Conservation (phyloP, 2,329 filamentous ascomycete species). For the Alternaria triticina region DNA sequence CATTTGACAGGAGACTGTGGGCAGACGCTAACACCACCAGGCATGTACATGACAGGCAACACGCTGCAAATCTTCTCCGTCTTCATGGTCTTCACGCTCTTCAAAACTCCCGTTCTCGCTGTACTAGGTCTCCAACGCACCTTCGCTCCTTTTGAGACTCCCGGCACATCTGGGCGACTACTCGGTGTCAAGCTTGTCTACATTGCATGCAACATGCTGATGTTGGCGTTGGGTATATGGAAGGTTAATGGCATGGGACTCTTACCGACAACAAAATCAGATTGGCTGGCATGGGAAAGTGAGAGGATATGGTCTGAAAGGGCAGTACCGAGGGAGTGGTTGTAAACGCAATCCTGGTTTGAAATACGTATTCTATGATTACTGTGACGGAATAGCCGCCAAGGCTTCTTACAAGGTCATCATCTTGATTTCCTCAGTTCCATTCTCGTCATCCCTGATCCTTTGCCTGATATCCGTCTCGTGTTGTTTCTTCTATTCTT, state of each 20-base stretch:
- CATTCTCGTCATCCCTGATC: background rate
- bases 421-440: background rate
- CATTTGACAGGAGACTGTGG: background rate
- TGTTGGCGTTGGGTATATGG: constrained; percentile 87
- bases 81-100: constrained; percentile 99
- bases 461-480: background rate
- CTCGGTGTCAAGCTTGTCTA: constrained; percentile 87
- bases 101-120: constrained; percentile 92
- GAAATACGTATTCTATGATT: background rate
- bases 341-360: constrained; percentile 17
- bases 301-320: constrained; percentile 60
- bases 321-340: constrained; percentile 46
- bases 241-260: constrained; percentile 97
- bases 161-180: constrained; percentile 74
- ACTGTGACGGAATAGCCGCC: background rate
- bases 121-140: constrained; percentile 81
- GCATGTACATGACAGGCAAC: constrained; percentile 99
- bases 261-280: constrained; percentile 92
- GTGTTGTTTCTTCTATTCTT: background rate
- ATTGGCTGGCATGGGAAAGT: constrained; percentile 96
- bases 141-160: constrained; percentile 90
- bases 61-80: constrained; percentile 98
- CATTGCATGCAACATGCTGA: constrained; percentile 82
- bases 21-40: constrained; percentile 23
- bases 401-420: background rate